A percentile compares a stretch with the other conserved stretches of the same genome.
phyloP scores from a whole-genome alignment of 768 basidiomycete species.

The Xerocomellus dryophilus region DNA sequence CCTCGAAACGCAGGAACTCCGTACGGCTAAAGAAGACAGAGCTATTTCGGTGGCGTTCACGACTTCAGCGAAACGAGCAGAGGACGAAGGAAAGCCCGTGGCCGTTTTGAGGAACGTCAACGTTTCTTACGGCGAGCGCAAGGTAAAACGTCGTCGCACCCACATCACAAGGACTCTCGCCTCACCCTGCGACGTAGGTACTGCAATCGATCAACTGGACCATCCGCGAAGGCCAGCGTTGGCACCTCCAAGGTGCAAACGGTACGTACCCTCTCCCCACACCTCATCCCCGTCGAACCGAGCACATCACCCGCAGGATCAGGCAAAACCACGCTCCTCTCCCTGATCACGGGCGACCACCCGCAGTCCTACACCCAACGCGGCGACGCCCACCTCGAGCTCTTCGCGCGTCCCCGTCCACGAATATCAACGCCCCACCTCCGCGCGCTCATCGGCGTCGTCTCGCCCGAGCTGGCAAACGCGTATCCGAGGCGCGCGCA shows the following conservation, averaged over 20 bases:
- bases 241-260: constrained; percentile 89
- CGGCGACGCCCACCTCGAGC: constrained; percentile 40
- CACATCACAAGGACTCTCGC: background rate
- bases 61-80: background rate
- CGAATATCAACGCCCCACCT: constrained; percentile 66
- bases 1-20: constrained; percentile 27
- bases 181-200: constrained; percentile 44
- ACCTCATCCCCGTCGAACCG: background rate
- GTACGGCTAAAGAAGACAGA: background rate
- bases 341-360: constrained; percentile 90
- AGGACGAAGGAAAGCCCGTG: constrained; percentile 38
- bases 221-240: constrained; percentile 76
- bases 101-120: constrained; percentile 64
- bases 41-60: background rate
- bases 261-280: constrained; percentile 42
- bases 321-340: constrained; percentile 91
- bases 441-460: constrained; percentile 67
- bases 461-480: constrained; percentile 87
- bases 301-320: constrained; percentile 51
- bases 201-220: constrained; percentile 79
- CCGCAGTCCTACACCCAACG: constrained; percentile 87
- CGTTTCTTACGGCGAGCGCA: constrained; percentile 66
- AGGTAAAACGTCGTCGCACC: constrained; percentile 37
- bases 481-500: constrained; percentile 77
- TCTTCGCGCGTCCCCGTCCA: constrained; percentile 63